phyloP scores from a whole-genome alignment of 1,284 basidiomycete species.

The Trametes versicolor region DNA sequence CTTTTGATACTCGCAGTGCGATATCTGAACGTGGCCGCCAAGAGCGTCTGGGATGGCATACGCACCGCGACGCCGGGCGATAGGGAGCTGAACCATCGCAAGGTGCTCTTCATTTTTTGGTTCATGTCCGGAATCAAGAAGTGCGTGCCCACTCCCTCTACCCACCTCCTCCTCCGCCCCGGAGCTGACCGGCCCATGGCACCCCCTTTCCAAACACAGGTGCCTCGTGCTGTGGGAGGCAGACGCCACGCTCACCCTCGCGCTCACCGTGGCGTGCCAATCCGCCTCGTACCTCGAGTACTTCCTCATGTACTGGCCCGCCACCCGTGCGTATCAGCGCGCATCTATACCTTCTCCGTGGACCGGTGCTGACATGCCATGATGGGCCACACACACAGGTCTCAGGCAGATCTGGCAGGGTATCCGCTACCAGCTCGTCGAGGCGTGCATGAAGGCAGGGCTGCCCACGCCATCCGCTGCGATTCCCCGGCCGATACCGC shows the following conservation, averaged over 20 bases:
- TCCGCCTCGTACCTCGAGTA: conserved; percentile 69
- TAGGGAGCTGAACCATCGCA: conserved; percentile 44
- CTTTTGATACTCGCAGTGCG: conserved; percentile 51
- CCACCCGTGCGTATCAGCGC: conserved; percentile 52
- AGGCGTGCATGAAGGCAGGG: conserved; percentile 27
- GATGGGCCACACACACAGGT: conserved; percentile 12
- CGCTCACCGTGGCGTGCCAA: conserved; percentile 68
- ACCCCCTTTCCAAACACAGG: conserved; percentile 45
- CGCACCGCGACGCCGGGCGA: not conserved
- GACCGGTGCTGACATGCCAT: not conserved
- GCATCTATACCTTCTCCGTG: not conserved
- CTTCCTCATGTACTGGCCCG: conserved; percentile 73
- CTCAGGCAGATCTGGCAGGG: conserved; percentile 27
- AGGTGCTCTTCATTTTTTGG: conserved; percentile 78
- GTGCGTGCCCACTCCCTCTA: conserved; percentile 9
- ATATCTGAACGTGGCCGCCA: conserved; percentile 64
- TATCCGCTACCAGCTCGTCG: conserved; percentile 20
- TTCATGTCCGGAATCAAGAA: conserved; percentile 64
- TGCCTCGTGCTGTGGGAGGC: conserved; percentile 67
- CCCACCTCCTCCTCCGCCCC: not conserved
- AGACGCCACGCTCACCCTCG: conserved; percentile 65
- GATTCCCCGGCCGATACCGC: conserved; percentile 19
- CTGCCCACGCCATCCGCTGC: conserved; percentile 22
- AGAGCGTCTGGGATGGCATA: conserved; percentile 57
- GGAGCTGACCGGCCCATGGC: not conserved